These are phyloP conservation scores for Xerocomellus amylosporus DNA, from an alignment of 768 basidiomycete genomes.

Conservation along the genomic window DNA sequence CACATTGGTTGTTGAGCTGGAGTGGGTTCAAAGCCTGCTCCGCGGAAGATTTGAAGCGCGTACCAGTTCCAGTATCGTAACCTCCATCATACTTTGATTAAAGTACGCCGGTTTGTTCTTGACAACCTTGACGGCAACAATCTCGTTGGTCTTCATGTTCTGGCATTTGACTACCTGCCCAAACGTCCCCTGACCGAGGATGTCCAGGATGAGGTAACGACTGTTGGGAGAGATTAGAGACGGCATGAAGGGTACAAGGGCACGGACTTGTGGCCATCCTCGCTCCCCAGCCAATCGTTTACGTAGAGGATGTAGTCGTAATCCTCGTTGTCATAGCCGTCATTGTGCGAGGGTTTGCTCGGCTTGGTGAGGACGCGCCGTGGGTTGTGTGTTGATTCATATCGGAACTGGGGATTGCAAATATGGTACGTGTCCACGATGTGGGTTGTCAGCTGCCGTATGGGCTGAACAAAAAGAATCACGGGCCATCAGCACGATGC, in stretches of 20 bases:
- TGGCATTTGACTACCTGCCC: slow-evolving; percentile 99
- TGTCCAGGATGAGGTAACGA: slow-evolving; percentile 90
- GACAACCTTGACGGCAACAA: slow-evolving; percentile 98
- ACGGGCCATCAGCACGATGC: slow-evolving; percentile 9
- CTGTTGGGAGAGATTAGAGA: slow-evolving; percentile 39
- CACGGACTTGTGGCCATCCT: slow-evolving; percentile 91
- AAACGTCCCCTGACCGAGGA: slow-evolving; percentile 97
- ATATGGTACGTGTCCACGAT: slow-evolving; percentile 90
- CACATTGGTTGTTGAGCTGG: slow-evolving; percentile 93
- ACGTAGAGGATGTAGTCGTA: slow-evolving; percentile 99
- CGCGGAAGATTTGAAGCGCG: slow-evolving; percentile 34
- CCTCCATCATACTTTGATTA: slow-evolving; percentile 99
- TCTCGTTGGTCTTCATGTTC: slow-evolving; percentile 98
- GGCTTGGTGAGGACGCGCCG: slow-evolving; percentile 97
- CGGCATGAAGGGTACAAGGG: background rate
- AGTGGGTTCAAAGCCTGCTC: slow-evolving; percentile 1
- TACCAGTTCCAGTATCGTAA: slow-evolving; percentile 94
- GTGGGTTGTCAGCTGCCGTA: slow-evolving; percentile 75
- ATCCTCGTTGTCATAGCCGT: slow-evolving; percentile 98
- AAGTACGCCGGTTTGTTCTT: slow-evolving; percentile 99
- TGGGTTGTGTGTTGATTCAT: slow-evolving; percentile 93
- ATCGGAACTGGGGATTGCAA: slow-evolving; percentile 93
- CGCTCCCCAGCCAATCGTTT: slow-evolving; percentile 94
- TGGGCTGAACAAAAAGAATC: slow-evolving; percentile 37
- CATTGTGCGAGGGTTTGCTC: slow-evolving; percentile 92